These are phyloP conservation scores for Camelina sativa DNA, from an alignment of 345 rosid species.

Conservation along the genomic window DNA sequence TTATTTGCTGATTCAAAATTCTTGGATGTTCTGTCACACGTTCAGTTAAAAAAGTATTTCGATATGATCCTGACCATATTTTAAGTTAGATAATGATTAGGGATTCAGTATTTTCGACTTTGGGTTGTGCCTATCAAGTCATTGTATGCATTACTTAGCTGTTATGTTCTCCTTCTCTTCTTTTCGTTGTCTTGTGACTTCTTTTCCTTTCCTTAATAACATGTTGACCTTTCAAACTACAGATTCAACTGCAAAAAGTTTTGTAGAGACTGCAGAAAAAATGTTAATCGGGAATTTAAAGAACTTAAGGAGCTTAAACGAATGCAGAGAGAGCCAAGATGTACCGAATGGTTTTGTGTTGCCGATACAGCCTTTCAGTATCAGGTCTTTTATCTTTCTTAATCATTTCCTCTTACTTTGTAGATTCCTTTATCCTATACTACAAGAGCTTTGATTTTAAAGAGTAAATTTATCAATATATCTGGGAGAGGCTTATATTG, in stretches of 20 bases:
- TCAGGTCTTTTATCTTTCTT: constrained; percentile 58
- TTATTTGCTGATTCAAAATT: constrained; percentile 36
- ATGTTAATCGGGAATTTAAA: constrained; percentile 92
- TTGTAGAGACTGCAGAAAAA: constrained; percentile 96
- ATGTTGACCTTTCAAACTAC: constrained; percentile 37
- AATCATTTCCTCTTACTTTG: constrained; percentile 18
- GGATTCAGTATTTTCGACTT: neutral
- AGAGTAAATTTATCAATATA: constrained; percentile 9
- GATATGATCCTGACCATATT: constrained; percentile 8
- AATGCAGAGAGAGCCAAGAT: constrained; percentile 78
- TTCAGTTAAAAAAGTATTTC: neutral
- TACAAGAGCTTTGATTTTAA: constrained; percentile 13
- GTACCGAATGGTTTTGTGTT: constrained; percentile 92
- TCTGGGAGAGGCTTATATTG: constrained; percentile 20
- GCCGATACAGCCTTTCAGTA: constrained; percentile 85
- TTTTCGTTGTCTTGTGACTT: constrained; percentile 10
- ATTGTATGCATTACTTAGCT: constrained; percentile 15
- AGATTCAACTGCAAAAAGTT: constrained; percentile 98
- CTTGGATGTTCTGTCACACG: constrained; percentile 11
- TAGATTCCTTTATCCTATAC: neutral
- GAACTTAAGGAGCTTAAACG: constrained; percentile 95
- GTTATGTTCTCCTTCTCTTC: constrained; percentile 10
- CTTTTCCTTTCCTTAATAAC: constrained; percentile 21
- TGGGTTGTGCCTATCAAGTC: constrained; percentile 16
- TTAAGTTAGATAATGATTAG: neutral